Conservation (phyloP, 129 eudicot species). For the Escallonia rubra region DNA sequence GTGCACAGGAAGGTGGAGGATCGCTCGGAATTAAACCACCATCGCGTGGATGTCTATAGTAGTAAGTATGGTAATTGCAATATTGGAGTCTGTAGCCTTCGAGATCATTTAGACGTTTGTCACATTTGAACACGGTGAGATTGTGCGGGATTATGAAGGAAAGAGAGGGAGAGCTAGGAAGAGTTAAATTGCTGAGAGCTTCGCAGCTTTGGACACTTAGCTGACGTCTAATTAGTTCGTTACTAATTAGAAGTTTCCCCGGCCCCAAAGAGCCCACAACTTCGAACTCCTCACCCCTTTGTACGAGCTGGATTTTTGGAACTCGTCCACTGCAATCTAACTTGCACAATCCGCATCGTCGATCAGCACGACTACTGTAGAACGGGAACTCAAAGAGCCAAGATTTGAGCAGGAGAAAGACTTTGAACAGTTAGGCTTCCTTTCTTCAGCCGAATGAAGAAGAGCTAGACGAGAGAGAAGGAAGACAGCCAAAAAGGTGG, state of each 20-base stretch:
- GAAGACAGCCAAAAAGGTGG: too few species aligned
- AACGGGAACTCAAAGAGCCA: conserved; percentile 17
- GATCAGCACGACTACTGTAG: too few species aligned
- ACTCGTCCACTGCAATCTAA: conserved; percentile 11
- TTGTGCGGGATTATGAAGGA: background rate
- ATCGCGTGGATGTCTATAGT: conserved; percentile 18
- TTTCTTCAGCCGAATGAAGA: conserved; percentile 8
- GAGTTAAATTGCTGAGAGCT: conserved; percentile 6
- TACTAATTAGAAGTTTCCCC: too few species aligned
- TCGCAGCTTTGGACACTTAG: background rate
- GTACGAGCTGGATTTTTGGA: conserved; percentile 12
- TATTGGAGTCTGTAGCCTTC: background rate
- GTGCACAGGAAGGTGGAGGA: background rate
- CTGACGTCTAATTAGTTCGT: conserved; percentile 1
- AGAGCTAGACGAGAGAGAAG: background rate
- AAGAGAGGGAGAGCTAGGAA: conserved; percentile 21
- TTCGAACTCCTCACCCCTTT: background rate
- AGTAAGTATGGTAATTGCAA: conserved; percentile 1
- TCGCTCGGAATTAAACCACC: background rate
- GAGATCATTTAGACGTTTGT: background rate
- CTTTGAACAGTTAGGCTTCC: conserved; percentile 15
- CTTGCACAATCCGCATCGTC: conserved; percentile 23
- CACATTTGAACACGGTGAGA: conserved; percentile 33
- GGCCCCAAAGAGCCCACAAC: background rate
- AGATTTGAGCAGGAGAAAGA: conserved; percentile 15